Base-by-base conservation (phyloP, 345 rosid species). In the Eucalyptus melliodora region DNA sequence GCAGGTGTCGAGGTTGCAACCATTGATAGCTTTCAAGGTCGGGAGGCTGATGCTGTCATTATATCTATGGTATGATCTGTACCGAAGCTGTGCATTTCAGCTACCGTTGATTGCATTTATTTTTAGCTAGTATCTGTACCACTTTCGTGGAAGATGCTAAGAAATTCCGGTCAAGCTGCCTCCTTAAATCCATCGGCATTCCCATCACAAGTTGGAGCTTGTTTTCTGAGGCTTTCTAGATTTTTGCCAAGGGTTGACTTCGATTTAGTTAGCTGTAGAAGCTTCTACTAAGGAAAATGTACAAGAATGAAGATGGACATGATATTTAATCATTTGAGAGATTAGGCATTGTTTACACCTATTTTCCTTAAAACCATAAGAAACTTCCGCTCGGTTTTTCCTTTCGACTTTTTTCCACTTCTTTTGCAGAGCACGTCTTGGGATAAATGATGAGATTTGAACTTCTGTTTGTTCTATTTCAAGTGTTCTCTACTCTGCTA, bases 21-120 rank as follows among this genome's bases (percentile, higher is more conserved):
- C 65, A 95, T 97, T 27, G 99, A 97, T 90, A 97, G 99, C 93
- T 97, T 97, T 92, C 99, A 97, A 93, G 99, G 99, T 2, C 95
- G 99, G 23, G 99, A 96, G 83, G 99, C 99, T 91, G 99, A 97
- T 94, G 99, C 98, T 77, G 98, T 96, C 47, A 95, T 97, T 83
- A 97, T 97, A 92, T 97, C 99, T 91, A 97, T 97, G 99, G 99
- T 97, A 96, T 87, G 86, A 65, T 42, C 87, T 81, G 65, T 30
- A 31, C 51, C 26, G 5, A 40, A 53, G 47, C 85, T 77, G 85
- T 40, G 85, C 85, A 40, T 77, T 77, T 77, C 85, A 77, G 9
- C 47, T 77, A 77, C 85, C 85, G 24, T 21, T 40, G 85, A 77
- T 77, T 3, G 47, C 85, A 37, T 77, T 44, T 77, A 40, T 77